phyloP scores from a whole-genome alignment of 1,284 basidiomycete species.

The Golubevia sp. region DNA sequence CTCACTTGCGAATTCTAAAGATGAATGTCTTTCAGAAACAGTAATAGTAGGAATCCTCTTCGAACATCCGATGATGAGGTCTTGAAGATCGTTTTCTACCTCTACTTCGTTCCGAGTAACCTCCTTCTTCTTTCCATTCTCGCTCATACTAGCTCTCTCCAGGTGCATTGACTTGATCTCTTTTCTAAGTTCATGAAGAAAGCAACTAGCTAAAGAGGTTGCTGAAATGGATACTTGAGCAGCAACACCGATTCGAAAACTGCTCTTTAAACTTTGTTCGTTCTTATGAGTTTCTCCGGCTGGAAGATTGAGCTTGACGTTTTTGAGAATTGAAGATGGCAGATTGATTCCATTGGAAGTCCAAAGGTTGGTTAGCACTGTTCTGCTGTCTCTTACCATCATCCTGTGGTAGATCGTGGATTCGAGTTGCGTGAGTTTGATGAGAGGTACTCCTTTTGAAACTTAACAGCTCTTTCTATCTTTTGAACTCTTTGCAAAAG shows the following conservation, averaged over 20 bases:
- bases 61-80: not conserved
- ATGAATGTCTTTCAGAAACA: slow-evolving; percentile 69
- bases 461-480: too few species aligned
- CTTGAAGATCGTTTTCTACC: not conserved
- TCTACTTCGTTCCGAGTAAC: not conserved
- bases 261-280: not conserved
- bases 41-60: slow-evolving; percentile 64
- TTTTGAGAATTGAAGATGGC: not conserved
- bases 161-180: too few species aligned
- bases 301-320: not conserved
- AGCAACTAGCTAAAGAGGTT: not conserved
- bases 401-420: too few species aligned
- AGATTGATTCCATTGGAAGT: not conserved
- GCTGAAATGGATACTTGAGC: not conserved
- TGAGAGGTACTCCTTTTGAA: too few species aligned
- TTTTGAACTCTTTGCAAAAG: too few species aligned
- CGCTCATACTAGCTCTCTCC: too few species aligned
- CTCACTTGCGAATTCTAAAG: slow-evolving; percentile 68
- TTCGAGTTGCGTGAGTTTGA: too few species aligned
- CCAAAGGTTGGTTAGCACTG: not conserved
- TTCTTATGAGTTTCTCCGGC: not conserved
- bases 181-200: not conserved
- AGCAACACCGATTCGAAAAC: not conserved
- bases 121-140: not conserved
- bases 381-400: not conserved